Evolutionary conservation across 306 rosid species (phyloP), one percentile per base, ranked within the genome.

Genomic region (Astragalus glycyphyllos): DNA sequence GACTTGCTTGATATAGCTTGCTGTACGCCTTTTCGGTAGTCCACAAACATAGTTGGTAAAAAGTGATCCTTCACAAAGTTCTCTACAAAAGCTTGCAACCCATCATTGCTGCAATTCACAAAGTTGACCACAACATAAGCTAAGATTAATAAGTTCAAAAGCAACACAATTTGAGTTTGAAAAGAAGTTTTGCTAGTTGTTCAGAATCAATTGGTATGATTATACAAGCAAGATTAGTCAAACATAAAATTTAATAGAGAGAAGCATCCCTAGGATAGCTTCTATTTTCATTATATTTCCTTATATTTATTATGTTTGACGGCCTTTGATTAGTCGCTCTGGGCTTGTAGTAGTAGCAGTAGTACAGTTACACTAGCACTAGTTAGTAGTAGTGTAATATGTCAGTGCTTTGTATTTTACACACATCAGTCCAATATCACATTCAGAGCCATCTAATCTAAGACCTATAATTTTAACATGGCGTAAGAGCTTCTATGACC

Each of bases 1-100:
- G 80, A 91, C 97, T 89, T 91, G 84, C 99, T 95, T 84, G 99
- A 95, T 83, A 95, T 95, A 80, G 99, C 99, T 82, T 95, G 99
- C 58, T 95, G 99, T 67, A 95, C 97, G 68, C 97, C 84, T 81
- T 95, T 95, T 77, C 99, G 85, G 88, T 95, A 95, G 86, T 95
- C 99, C 68, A 95, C 99, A 70, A 91, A 95, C 97, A 95, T 89
- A 42, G 97, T 91, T 34, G 99, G 99, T 68, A 95, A 79, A 63
- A 95, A 95, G 72, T 86, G 99, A 84, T 95, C 99, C 89, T 95
- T 95, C 74, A 95, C 96, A 74, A 95, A 91, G 77, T 95, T 95
- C 88, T 95, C 99, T 91, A 95, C 88, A 78, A 95, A 95, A 72
- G 97, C 87, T 70, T 85, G 88, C 75, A 95, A 74, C 62, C 97